Base-by-base conservation (phyloP, 352 stramenopile genomes). In the Phytophthora crassamura region DNA sequence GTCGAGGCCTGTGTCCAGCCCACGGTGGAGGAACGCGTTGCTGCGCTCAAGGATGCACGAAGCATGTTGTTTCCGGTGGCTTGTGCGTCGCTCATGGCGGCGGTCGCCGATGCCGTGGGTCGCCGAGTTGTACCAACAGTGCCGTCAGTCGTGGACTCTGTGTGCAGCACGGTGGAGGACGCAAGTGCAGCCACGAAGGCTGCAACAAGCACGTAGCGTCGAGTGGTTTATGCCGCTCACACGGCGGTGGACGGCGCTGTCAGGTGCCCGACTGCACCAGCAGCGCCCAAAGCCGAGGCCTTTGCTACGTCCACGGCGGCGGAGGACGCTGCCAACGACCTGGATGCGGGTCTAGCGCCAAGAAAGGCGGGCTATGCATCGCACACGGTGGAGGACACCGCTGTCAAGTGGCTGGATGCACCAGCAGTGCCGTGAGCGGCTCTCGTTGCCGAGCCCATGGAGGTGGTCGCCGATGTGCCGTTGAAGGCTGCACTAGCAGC, bases 301-400 rank as follows among this genome's bases (percentile, higher is more conserved):
- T 95, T 4, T 95, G 87, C 71, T 94, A 94, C 72, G 86, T 94
- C 2, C 87, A 95, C 49, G 87, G 87, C 32, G 87, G 87, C 6
- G 87, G 87, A 45, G 85, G 86, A 10, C 85, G 85, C 15, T 95
- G 87, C 53, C 87, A 94, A 73, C 84, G 78, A 62, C 59, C 59
- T 46, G 82, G 69, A 9, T 95, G 87, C 55, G 88, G 78, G 28
- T 93, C 84, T 4, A 93, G 84, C 36, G 87, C 86, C 57, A 94
- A 94, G 76, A 95, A 94, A 72, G 87, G 87, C 50, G 87, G 87
- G 14, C 88, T 86, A 50, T 95, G 87, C 35, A 94, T 94, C 36
- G 85, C 87, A 4, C 87, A 95, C 45, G 87, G 87, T n/a, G 87
- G 87, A 53, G 85, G 87, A 40, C 85, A 95, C 60, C 87, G 85